Percentiles rank a stretch among this genome's conserved stretches.
Evolutionary conservation across 371 early-diverging fungal genomes (phyloP).

Genomic region (Umbelopsis sp.): DNA sequence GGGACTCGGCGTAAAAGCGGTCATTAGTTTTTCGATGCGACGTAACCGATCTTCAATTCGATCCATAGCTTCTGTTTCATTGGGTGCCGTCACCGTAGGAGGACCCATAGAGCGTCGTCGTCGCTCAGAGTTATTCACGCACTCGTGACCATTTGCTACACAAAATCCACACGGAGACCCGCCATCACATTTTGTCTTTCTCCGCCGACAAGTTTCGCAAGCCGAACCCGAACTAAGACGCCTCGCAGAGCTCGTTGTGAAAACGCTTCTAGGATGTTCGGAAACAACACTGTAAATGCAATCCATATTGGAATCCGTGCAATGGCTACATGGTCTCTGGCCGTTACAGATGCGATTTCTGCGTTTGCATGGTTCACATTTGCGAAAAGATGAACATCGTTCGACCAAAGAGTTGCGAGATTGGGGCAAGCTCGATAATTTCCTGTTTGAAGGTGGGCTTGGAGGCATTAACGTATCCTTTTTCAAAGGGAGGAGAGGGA

Average conservation of each 20-base stretch:
- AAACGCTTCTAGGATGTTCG: conserved; percentile 35
- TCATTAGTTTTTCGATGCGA: conserved; percentile 53
- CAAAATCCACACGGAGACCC: conserved; percentile 51
- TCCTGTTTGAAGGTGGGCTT: conserved; percentile 30
- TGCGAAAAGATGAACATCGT: conserved; percentile 28
- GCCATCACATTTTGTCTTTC: conserved; percentile 60
- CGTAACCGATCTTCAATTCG: conserved; percentile 52
- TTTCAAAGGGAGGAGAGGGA: background rate
- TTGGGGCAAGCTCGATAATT: conserved; percentile 25
- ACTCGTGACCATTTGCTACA: conserved; percentile 44
- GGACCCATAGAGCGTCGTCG: conserved; percentile 29
- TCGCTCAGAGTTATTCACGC: conserved; percentile 51
- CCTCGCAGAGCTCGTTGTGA: conserved; percentile 37
- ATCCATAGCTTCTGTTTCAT: conserved; percentile 46
- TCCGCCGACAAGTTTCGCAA: conserved; percentile 54
- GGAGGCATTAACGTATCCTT: conserved; percentile 27
- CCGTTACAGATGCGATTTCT: conserved; percentile 34
- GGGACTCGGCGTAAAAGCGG: conserved; percentile 50
- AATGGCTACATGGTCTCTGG: conserved; percentile 37
- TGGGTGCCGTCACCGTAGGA: background rate
- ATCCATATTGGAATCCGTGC: conserved; percentile 31
- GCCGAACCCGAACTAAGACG: conserved; percentile 54
- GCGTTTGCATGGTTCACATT: conserved; percentile 34
- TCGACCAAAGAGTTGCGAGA: conserved; percentile 30
- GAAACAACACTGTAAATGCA: conserved; percentile 38